phyloP scores from a whole-genome alignment of 371 early-diverging fungal genomes.

The Astathelohania contejeani region DNA sequence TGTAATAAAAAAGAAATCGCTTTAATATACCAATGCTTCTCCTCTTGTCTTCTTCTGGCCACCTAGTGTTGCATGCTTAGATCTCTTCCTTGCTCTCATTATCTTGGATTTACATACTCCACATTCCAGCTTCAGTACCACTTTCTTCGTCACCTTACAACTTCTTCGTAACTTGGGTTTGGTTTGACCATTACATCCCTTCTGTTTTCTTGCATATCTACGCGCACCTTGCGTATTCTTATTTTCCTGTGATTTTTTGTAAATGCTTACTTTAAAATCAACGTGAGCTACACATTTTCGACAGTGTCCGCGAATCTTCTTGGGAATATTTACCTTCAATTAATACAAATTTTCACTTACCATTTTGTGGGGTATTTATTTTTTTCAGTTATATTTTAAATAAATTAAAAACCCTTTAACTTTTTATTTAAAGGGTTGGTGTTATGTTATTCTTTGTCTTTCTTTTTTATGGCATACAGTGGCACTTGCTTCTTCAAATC shows the following conservation, averaged over 20 bases:
- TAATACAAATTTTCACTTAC: no score
- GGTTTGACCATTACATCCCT: constrained; percentile 51
- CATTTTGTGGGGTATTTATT: no score
- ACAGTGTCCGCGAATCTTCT: constrained; percentile 49
- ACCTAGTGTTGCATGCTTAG: constrained; percentile 98
- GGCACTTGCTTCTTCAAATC: no score
- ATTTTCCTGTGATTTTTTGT: constrained; percentile 51
- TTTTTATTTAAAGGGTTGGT: no score
- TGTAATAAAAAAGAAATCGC: not conserved
- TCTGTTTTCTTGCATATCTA: constrained; percentile 51
- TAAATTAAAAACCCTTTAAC: no score
- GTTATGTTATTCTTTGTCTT: no score
- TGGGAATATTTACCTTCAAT: constrained; percentile 53
- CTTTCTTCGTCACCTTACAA: constrained; percentile 73
- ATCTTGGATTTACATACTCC: constrained; percentile 82
- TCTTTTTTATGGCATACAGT: no score
- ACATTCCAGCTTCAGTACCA: constrained; percentile 91
- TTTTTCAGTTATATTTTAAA: no score
- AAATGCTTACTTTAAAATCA: constrained; percentile 44
- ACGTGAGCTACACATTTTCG: constrained; percentile 45
- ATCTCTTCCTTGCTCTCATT: constrained; percentile 81
- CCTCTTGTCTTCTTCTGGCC: constrained; percentile 72
- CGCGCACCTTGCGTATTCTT: constrained; percentile 47
- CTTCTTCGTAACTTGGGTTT: constrained; percentile 52
- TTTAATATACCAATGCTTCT: constrained; percentile 12